A percentile compares a stretch with the other conserved stretches of the same genome.
phyloP scores from a whole-genome alignment of 768 basidiomycete species.

The Mycena crocata region DNA sequence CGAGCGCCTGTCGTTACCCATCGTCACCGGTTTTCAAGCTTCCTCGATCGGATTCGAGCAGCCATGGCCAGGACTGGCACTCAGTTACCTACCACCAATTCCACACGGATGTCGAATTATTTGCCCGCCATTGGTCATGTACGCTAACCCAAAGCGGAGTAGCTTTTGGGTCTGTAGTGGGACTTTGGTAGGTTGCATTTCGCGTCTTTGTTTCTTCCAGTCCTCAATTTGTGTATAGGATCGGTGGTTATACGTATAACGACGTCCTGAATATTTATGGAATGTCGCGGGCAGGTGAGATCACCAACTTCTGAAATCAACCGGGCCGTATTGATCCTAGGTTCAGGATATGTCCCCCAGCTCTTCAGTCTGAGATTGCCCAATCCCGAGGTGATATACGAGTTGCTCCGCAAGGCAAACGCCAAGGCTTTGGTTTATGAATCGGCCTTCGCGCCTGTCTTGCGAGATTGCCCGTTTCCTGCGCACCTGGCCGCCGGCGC shows the following conservation, averaged over 20 bases:
- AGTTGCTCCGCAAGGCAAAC: constrained; percentile 64
- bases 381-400: constrained; percentile 67
- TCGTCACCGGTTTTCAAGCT: constrained; percentile 63
- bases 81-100: constrained; percentile 64
- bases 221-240: constrained; percentile 52
- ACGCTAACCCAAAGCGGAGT: constrained; percentile 55
- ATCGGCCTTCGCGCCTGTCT: constrained; percentile 52
- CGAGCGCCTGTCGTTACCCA: constrained; percentile 58
- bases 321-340: neutral
- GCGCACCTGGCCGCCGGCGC: constrained; percentile 48
- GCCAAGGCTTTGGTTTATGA: constrained; percentile 71
- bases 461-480: constrained; percentile 55
- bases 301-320: neutral
- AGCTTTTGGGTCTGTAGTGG: constrained; percentile 63
- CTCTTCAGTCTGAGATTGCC: constrained; percentile 72
- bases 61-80: constrained; percentile 54
- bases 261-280: constrained; percentile 75
- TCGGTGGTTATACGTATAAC: constrained; percentile 69
- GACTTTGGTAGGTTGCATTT: constrained; percentile 63
- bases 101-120: constrained; percentile 63
- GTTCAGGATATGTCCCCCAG: constrained; percentile 66
- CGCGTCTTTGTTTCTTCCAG: constrained; percentile 2
- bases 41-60: constrained; percentile 52
- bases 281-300: constrained; percentile 63
- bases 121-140: constrained; percentile 67